A percentile compares a stretch with the other conserved stretches of the same genome.
phyloP scores from a whole-genome alignment of 805 yeast species.

The Yamadazyma insecticola region DNA sequence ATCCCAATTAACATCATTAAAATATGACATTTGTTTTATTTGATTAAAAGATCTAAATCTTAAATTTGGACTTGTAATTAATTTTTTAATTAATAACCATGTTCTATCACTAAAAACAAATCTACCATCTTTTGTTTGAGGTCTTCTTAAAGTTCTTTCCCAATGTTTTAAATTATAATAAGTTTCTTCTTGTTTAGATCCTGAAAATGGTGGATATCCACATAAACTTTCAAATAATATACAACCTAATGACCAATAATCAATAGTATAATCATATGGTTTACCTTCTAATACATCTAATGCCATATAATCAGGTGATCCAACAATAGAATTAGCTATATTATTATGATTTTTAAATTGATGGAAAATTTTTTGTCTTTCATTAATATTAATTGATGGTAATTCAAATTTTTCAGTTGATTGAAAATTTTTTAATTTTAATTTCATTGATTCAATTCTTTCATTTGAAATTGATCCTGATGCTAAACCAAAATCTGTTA shows the following conservation, averaged over 20 bases:
- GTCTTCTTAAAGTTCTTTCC: slow-evolving; percentile 84
- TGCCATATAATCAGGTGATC: slow-evolving; percentile 99
- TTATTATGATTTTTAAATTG: slow-evolving; percentile 60
- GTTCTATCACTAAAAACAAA: slow-evolving; percentile 94
- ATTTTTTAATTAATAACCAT: slow-evolving; percentile 78
- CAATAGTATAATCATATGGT: slow-evolving; percentile 91
- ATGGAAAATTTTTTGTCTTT: slow-evolving; percentile 83
- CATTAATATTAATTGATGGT: slow-evolving; percentile 69
- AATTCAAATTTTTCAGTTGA: slow-evolving; percentile 53
- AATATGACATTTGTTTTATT: slow-evolving; percentile 74
- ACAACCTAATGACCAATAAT: slow-evolving; percentile 98
- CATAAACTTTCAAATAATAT: slow-evolving; percentile 94
- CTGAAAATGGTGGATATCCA: slow-evolving; percentile 97
- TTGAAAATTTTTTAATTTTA: slow-evolving; percentile 53
- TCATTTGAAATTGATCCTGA: slow-evolving; percentile 93
- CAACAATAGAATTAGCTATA: slow-evolving; percentile 93
- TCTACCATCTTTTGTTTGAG: slow-evolving; percentile 86
- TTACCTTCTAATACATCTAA: slow-evolving; percentile 93
- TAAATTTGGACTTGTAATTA: slow-evolving; percentile 74
- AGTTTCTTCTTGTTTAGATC: slow-evolving; percentile 89
- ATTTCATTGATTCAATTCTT: slow-evolving; percentile 87
- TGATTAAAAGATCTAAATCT: slow-evolving; percentile 79
- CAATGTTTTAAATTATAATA: slow-evolving; percentile 90
- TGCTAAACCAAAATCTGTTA: slow-evolving; percentile 96
- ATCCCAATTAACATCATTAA: slow-evolving; percentile 78